Evolutionary conservation across 2,329 filamentous ascomycete species (phyloP).

Genomic region (Davidsoniella eucalypti): DNA sequence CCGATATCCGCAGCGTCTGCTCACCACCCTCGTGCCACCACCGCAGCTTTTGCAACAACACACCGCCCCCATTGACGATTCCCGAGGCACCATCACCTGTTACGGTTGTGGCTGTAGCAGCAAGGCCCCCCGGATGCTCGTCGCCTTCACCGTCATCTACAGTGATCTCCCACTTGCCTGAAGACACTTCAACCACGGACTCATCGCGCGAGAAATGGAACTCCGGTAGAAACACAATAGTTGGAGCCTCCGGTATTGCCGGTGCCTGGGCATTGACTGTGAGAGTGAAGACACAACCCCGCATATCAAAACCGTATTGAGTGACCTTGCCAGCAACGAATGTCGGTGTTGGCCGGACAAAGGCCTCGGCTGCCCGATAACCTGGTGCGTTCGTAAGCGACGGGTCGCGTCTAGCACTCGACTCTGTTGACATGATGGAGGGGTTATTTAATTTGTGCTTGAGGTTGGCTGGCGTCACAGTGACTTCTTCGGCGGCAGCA

Average conservation of each 20-base stretch:
- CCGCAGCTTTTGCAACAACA: slow-evolving; percentile 55
- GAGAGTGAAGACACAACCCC: slow-evolving; percentile 60
- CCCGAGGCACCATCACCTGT: not conserved
- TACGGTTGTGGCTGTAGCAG: not conserved
- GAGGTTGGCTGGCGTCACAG: slow-evolving; percentile 59
- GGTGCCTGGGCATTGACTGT: slow-evolving; percentile 36
- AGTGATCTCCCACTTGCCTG: slow-evolving; percentile 80
- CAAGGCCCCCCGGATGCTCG: not conserved
- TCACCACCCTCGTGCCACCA: slow-evolving; percentile 91
- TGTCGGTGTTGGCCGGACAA: slow-evolving; percentile 70
- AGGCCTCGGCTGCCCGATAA: slow-evolving; percentile 82
- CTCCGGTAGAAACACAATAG: slow-evolving; percentile 71
- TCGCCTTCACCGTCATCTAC: slow-evolving; percentile 35
- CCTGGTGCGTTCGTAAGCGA: slow-evolving; percentile 50
- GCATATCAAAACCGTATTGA: slow-evolving; percentile 67
- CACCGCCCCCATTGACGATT: slow-evolving; percentile 33
- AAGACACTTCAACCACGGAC: slow-evolving; percentile 57
- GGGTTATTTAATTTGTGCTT: slow-evolving; percentile 53
- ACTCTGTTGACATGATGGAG: slow-evolving; percentile 43
- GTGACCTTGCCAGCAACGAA: slow-evolving; percentile 54
- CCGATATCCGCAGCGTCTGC: slow-evolving; percentile 62
- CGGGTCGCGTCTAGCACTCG: slow-evolving; percentile 29
- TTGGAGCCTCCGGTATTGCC: slow-evolving; percentile 47
- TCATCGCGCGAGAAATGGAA: slow-evolving; percentile 75
- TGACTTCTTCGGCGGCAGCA: slow-evolving; percentile 28